Evolutionary conservation across 176 grass and related monocot species (phyloP).

Genomic region (Lolium multiflorum): DNA sequence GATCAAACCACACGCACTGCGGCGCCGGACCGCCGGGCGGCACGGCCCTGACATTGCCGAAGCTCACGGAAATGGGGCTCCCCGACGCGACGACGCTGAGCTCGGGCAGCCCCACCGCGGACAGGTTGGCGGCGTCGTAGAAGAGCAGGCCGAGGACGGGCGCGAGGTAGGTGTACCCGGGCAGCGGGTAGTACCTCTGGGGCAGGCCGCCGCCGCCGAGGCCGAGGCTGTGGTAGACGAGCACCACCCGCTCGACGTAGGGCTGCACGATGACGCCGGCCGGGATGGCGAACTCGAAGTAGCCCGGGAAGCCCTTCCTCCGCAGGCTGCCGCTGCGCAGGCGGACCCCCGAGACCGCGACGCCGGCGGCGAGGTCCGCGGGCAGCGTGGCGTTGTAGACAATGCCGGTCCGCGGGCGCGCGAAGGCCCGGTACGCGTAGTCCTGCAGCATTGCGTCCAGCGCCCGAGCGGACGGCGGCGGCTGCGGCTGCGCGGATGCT

Average conservation of each 20-base stretch:
- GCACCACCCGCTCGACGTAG: conserved; percentile 67
- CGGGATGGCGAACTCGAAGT: conserved; percentile 70
- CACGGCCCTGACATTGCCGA: conserved; percentile 44
- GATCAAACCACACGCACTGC: conserved; percentile 73
- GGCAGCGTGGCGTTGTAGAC: conserved; percentile 64
- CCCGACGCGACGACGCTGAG: conserved; percentile 55
- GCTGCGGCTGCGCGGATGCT: conserved; percentile 29
- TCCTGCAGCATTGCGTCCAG: conserved; percentile 81
- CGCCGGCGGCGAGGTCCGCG: conserved; percentile 66
- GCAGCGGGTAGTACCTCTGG: conserved; percentile 62
- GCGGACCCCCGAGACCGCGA: conserved; percentile 64
- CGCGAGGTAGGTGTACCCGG: conserved; percentile 81
- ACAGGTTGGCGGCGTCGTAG: conserved; percentile 79
- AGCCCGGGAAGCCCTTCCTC: conserved; percentile 49
- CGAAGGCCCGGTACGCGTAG: conserved; percentile 68
- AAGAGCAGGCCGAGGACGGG: conserved; percentile 78
- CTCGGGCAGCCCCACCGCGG: conserved; percentile 54
- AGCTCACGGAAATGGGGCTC: conserved; percentile 55
- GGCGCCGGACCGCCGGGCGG: conserved; percentile 37
- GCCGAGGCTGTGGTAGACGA: conserved; percentile 83
- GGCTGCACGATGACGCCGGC: conserved; percentile 74
- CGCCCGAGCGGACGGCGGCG: conserved; percentile 41
- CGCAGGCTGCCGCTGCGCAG: conserved; percentile 84
- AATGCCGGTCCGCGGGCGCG: conserved; percentile 68
- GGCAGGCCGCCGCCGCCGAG: conserved; percentile 33